Evolutionary conservation across 345 rosid genomes (phyloP).

Genomic region (Anastatica hierochuntica): DNA sequence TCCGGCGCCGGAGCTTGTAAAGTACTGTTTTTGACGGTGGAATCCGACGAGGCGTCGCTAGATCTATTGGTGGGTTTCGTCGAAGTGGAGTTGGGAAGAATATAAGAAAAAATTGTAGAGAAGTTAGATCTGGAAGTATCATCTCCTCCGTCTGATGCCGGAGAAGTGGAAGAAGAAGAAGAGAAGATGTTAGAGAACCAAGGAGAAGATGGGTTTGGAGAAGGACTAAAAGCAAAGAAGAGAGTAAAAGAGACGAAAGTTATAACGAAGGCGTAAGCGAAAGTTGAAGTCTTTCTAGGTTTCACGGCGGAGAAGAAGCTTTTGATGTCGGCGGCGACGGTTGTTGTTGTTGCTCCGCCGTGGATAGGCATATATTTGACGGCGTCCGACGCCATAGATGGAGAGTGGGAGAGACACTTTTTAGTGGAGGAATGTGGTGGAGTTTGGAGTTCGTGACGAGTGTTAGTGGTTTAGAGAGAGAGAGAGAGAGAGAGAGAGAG

Average conservation of each 20-base stretch:
- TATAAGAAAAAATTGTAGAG: too few species aligned
- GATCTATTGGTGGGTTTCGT: too few species aligned
- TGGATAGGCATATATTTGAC: conserved; percentile 40
- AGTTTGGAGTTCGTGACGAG: conserved; percentile 6
- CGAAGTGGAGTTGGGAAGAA: too few species aligned
- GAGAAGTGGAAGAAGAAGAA: not conserved
- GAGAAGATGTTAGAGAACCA: conserved; percentile 52
- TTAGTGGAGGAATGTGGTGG: conserved; percentile 12
- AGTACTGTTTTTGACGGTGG: conserved; percentile 7
- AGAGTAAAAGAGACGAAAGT: conserved; percentile 63
- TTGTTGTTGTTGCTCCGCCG: conserved; percentile 25
- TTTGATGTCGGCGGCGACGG: conserved; percentile 29
- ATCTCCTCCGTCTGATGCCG: too few species aligned
- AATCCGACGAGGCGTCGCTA: too few species aligned
- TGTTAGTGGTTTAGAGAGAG: conserved; percentile 1
- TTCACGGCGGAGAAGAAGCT: conserved; percentile 36
- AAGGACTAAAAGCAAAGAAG: conserved; percentile 66
- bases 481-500: not conserved
- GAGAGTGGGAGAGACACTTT: too few species aligned
- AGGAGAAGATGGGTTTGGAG: conserved; percentile 51
- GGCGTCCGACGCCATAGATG: conserved; percentile 58
- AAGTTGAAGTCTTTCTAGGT: conserved; percentile 43
- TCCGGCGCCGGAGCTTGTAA: conserved; percentile 17
- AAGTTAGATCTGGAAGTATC: too few species aligned
- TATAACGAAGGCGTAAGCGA: conserved; percentile 58